Evolutionary conservation across 495 filamentous ascomycete species (phyloP).

Genomic region (Pyrenula massariospora): DNA sequence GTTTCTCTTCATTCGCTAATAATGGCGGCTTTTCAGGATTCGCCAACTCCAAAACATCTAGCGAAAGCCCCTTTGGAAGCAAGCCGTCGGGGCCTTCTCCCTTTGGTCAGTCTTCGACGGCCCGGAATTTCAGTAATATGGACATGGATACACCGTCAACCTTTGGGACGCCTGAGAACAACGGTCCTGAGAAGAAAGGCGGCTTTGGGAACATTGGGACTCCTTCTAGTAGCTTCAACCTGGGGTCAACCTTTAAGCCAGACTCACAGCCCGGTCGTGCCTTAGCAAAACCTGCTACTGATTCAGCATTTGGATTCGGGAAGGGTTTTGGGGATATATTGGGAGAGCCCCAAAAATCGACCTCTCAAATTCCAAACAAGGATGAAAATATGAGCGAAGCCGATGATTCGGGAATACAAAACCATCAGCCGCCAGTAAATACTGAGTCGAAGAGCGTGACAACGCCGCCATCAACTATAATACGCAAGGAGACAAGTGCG

Average conservation of each 20-base stretch:
- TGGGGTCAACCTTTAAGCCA: constrained; percentile 71
- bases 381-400: constrained; percentile 48
- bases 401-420: constrained; percentile 19
- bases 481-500: background rate
- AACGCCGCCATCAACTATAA: constrained; percentile 37
- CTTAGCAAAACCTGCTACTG: constrained; percentile 32
- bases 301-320: constrained; percentile 40
- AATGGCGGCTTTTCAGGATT: constrained; percentile 6
- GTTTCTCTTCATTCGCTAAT: constrained; percentile 3
- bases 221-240: constrained; percentile 44
- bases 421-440: constrained; percentile 13
- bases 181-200: background rate
- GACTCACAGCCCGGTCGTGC: constrained; percentile 57
- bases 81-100: constrained; percentile 8
- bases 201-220: constrained; percentile 17
- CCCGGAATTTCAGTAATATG: background rate
- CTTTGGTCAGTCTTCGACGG: constrained; percentile 1
- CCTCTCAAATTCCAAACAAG: constrained; percentile 32
- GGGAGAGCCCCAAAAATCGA: constrained; percentile 27
- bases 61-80: constrained; percentile 8
- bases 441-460: constrained; percentile 25
- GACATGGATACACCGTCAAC: background rate
- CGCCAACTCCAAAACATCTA: constrained; percentile 14
- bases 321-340: constrained; percentile 41
- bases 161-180: constrained; percentile 14